Base-by-base conservation (phyloP, 352 stramenopile species). In the Phytophthora multivora region DNA sequence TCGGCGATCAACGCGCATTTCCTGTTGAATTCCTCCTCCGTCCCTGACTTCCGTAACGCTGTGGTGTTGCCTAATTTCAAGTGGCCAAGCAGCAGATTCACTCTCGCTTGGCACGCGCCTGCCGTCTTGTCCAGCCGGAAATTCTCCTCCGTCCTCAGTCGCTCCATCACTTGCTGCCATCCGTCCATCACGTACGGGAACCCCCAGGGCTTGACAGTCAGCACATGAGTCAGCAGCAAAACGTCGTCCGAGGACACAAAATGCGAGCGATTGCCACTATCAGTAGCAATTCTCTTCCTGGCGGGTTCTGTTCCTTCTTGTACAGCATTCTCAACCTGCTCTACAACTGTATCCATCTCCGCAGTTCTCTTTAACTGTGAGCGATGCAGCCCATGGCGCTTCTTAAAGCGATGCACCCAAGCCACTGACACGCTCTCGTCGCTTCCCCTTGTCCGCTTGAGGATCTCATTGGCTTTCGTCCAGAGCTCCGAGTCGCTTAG, bases 361-460 rank as follows among this genome's bases (percentile, higher is more conserved):
- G 4, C 26, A 66, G 33, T 48, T 43, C 43, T 9, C 59, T 28
- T 28, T 59, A 58, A 2, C 45, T 69, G 65, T 18, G 48, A 69
- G 4, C 52, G 62, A 48, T 73, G 63, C 40, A 77, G 63, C 23
- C 68, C 69, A 25, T 77, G 69, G 13, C 69, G 50, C 51, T 63
- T 63, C 47, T 77, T 77, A 35, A 77, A 77, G 31, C 69, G 69
- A 47, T 73, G 60, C 19, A 77, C 69, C 69, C 69, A 77, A 2
- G 63, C 65, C 19, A 57, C 49, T 5, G 63, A 73, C 30, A 77
- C 68, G 23, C 58, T 62, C 35, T 66, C 49, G 30, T 51, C 43
- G n/a, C 60, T 66, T 42, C 63, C 63, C 5, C 48, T 35, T 26
- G 59, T 70, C 21, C 43, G 48, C 23, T 66, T 64, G 10, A 73